Evolutionary conservation across 768 basidiomycete genomes (phyloP).

Genomic region (Russula emetica): DNA sequence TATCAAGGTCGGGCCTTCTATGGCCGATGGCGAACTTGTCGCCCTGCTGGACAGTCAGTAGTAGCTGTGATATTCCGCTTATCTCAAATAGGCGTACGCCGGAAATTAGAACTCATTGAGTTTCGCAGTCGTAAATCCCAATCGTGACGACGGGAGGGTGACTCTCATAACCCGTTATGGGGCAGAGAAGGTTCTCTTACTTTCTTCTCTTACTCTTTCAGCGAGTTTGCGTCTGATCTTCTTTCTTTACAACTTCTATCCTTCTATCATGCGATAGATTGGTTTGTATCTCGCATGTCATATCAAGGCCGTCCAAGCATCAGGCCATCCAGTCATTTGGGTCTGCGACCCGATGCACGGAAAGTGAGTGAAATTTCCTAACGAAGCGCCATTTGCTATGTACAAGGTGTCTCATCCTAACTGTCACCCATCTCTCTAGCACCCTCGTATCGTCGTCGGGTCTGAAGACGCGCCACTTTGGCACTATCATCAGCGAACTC

Average conservation of each 20-base stretch:
- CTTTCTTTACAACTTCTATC: not conserved
- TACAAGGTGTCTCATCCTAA: not conserved
- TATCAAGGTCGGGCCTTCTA: conserved; percentile 90
- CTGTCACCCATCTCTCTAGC: conserved; percentile 38
- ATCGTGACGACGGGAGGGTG: conserved; percentile 75
- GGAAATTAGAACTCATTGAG: not conserved
- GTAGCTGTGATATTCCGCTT: not conserved
- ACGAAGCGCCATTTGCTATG: not conserved
- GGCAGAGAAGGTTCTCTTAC: conserved; percentile 60
- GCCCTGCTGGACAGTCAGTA: conserved; percentile 67
- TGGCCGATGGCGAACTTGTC: conserved; percentile 74
- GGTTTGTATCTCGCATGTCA: conserved; percentile 70
- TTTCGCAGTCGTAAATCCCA: conserved; percentile 77
- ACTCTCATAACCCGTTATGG: conserved; percentile 94
- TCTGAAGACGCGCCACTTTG: conserved; percentile 88
- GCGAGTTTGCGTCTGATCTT: not conserved
- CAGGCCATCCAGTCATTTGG: conserved; percentile 88
- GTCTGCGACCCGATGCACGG: conserved; percentile 99
- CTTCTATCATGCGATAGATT: conserved; percentile 47
- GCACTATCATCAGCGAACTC: conserved; percentile 84
- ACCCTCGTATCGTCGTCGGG: conserved; percentile 77
- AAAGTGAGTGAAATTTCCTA: conserved; percentile 59
- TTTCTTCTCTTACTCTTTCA: not conserved
- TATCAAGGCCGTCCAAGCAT: conserved; percentile 72
- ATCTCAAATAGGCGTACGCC: not conserved